Conservation (phyloP, 257 asterid genomes). For the Salvia rosmarinus region DNA sequence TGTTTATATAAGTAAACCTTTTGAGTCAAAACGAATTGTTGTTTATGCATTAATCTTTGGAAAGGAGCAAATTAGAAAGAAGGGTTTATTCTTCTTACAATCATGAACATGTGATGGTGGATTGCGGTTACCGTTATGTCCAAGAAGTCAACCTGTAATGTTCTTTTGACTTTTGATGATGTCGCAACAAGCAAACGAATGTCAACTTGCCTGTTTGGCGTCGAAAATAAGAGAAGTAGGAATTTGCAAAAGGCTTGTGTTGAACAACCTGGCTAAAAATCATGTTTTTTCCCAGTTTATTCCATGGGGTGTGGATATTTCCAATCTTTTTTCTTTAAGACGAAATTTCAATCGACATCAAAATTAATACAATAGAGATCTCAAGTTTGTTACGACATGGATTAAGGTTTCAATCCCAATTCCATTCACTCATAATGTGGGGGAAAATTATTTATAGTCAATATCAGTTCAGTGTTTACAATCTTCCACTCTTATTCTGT, state of each 20-base stretch:
- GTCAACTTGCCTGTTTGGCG: slow-evolving; percentile 32
- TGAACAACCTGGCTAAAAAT: too few species aligned
- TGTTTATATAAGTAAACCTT: not conserved
- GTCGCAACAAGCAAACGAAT: not conserved
- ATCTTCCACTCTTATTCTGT: too few species aligned
- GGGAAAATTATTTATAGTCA: too few species aligned
- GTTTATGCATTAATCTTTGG: not conserved
- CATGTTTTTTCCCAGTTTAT: too few species aligned
- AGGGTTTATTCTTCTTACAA: not conserved
- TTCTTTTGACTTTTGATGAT: slow-evolving; percentile 11
- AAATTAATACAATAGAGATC: too few species aligned
- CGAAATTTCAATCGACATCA: too few species aligned
- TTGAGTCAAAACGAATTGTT: not conserved
- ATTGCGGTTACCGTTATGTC: slow-evolving; percentile 25
- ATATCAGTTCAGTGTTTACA: too few species aligned
- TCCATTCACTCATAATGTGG: too few species aligned
- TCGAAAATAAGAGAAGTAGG: not conserved
- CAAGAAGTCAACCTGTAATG: slow-evolving; percentile 27
- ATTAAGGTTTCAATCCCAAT: too few species aligned
- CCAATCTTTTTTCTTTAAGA: too few species aligned
- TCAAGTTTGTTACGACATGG: too few species aligned
- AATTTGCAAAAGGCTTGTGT: not conserved
- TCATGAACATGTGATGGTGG: slow-evolving; percentile 39
- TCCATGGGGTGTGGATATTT: too few species aligned
- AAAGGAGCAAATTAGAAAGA: not conserved